Evolutionary conservation across 2,329 filamentous ascomycete species (phyloP), one percentile per base, ranked within the genome.

Genomic region (Ascochyta clinopodiicola): DNA sequence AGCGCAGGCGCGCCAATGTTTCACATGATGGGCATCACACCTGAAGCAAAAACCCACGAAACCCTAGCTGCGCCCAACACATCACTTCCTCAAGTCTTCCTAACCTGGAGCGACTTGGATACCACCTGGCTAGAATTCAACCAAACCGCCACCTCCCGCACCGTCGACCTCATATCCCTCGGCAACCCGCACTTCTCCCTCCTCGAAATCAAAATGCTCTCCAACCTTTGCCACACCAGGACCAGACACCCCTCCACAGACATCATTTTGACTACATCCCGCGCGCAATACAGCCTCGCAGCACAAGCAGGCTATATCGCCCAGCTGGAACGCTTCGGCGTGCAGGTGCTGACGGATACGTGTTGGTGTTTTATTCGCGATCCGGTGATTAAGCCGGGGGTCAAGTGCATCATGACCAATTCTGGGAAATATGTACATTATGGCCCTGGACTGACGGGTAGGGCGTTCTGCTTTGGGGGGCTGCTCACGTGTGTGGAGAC

Each of bases 401-500:
- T 64, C 0, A 61, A 62, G 2, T 69, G 62, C 1, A 75, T 81
- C 50, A 75, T 78, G 78, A 80, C 75, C 0, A 81, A 81, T 45
- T 81, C 79, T 1, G 77, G 66, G 0, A 81, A 81, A 58, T 80
- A 81, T 59, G 79, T 78, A 0, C 78, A 81, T 62, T 81, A 81
- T 31, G 75, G 73, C 2, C 59, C 61, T 0, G 67, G 67, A 4
- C 46, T 71, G 25, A 63, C 62, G 1, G 54, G 54, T 5, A 48
- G 63, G 19, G 42, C 56, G 25, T 53, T 70, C 9, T 61, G 62
- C 3, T 71, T 70, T 53, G 67, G 62, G 4, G 61, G 67, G 51
- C 42, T 71, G 15, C 49, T 27, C 3, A 51, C 53, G 4, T 71
- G 68, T 38, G 62, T 71, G 1, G 44, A 61, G 21, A 52, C 54